These are phyloP conservation scores for Plectranthus barbatus DNA, from an alignment of 257 asterid genomes.

Conservation along the genomic window DNA sequence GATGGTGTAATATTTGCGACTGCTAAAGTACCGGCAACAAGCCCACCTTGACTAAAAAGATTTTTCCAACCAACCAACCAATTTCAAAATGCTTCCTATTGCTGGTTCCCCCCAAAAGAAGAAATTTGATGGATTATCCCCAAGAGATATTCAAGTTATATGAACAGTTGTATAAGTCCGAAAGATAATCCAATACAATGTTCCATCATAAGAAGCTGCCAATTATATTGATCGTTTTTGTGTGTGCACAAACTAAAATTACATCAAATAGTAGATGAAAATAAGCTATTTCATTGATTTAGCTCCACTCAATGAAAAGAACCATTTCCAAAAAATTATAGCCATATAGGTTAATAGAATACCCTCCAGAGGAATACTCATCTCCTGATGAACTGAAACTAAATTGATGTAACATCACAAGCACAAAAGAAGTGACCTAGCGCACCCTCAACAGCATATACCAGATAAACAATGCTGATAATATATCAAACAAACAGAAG, in stretches of 20 bases:
- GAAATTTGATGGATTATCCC: not conserved
- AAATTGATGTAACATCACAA: not conserved
- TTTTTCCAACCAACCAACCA: not conserved
- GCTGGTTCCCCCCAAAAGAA: not conserved
- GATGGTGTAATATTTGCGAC: not conserved
- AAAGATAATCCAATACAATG: not conserved
- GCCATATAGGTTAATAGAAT: not conserved
- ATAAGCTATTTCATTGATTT: not conserved
- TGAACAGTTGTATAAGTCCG: not conserved
- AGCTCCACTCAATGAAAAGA: not conserved
- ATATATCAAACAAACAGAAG: slow-evolving; percentile 6
- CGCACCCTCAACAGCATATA: not conserved
- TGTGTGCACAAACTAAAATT: not conserved
- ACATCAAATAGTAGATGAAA: not conserved
- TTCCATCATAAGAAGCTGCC: not conserved
- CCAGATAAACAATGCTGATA: not conserved
- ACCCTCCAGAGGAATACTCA: not conserved
- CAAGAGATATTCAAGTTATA: not conserved
- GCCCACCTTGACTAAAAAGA: not conserved
- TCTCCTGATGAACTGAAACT: not conserved
- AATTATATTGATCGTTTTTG: not conserved
- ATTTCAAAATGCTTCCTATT: not conserved
- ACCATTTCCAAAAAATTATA: not conserved
- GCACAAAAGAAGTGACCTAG: not conserved
- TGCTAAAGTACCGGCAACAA: not conserved